Conservation (phyloP, 2,329 filamentous ascomycete species). For the Apiospora arundinis region DNA sequence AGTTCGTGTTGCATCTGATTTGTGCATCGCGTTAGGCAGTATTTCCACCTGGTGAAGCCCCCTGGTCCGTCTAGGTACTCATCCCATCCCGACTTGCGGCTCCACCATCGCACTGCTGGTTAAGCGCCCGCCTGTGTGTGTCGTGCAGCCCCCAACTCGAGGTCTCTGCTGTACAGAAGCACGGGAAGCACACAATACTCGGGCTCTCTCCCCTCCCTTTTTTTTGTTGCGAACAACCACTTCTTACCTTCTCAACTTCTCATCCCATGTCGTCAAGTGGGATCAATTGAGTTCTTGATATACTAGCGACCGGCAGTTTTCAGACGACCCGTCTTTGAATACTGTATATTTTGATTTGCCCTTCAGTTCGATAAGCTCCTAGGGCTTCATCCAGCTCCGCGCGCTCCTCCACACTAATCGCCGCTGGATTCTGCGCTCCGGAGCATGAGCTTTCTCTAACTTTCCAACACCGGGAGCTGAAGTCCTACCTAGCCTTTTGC, state of each 20-base stretch:
- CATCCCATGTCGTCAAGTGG: not conserved
- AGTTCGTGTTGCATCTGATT: not conserved
- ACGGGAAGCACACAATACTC: conserved; percentile 18
- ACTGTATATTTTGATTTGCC: not conserved
- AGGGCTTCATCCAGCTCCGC: conserved; percentile 6
- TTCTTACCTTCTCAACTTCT: conserved; percentile 1
- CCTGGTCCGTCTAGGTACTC: not conserved
- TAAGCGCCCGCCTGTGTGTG: conserved; percentile 2
- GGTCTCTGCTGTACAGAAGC: not conserved
- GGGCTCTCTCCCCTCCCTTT: conserved; percentile 10
- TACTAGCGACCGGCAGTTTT: not conserved
- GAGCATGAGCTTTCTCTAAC: not conserved
- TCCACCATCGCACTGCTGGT: not conserved
- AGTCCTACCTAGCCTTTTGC: conserved; percentile 8
- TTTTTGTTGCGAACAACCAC: not conserved
- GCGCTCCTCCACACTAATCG: conserved; percentile 1
- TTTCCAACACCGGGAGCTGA: conserved; percentile 7
- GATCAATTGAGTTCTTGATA: not conserved
- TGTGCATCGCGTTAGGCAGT: conserved; percentile 12
- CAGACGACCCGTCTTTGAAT: not conserved
- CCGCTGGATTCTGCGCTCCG: not conserved
- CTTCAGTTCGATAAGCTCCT: not conserved
- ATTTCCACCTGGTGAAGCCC: conserved; percentile 1
- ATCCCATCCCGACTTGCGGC: conserved; percentile 5
- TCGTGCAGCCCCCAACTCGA: conserved; percentile 1